Conservation (phyloP, 805 yeast species). For the Teunomyces aglyptinius region DNA sequence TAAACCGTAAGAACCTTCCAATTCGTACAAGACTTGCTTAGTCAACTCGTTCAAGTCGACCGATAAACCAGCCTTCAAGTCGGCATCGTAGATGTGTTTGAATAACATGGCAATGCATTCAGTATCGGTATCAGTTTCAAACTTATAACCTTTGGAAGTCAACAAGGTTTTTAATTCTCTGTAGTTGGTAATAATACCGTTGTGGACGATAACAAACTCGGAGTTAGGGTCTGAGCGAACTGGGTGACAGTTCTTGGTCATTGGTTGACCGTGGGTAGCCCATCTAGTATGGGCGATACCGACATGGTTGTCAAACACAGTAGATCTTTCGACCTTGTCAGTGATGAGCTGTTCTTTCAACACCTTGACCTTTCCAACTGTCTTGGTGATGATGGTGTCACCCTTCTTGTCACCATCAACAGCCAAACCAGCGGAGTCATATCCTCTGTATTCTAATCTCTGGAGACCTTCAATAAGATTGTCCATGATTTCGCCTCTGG, state of each 20-base stretch:
- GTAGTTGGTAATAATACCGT: slow-evolving; percentile 96
- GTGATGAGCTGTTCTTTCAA: slow-evolving; percentile 63
- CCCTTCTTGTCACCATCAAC: slow-evolving; percentile 82
- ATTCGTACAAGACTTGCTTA: slow-evolving; percentile 85
- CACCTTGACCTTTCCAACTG: slow-evolving; percentile 87
- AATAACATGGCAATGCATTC: slow-evolving; percentile 96
- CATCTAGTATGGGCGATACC: slow-evolving; percentile 99
- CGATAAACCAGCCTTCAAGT: slow-evolving; percentile 66
- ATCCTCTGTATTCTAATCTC: slow-evolving; percentile 95
- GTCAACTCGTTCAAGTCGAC: slow-evolving; percentile 90
- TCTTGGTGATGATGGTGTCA: slow-evolving; percentile 71
- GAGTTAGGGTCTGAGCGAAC: slow-evolving; percentile 81
- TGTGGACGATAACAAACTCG: slow-evolving; percentile 92
- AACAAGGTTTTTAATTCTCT: slow-evolving; percentile 85
- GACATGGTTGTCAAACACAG: slow-evolving; percentile 76
- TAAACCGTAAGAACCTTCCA: slow-evolving; percentile 97
- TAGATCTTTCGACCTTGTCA: slow-evolving; percentile 53
- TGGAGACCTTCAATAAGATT: slow-evolving; percentile 81
- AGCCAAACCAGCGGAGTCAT: slow-evolving; percentile 96
- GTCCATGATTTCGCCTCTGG: slow-evolving; percentile 89
- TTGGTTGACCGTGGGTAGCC: slow-evolving; percentile 99
- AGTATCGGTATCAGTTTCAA: slow-evolving; percentile 94
- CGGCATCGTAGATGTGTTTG: slow-evolving; percentile 84
- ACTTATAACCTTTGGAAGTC: slow-evolving; percentile 71
- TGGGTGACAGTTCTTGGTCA: slow-evolving; percentile 87